Percentiles rank a stretch among this genome's conserved stretches.
These are phyloP conservation scores for Aspergillus ochraceoroseus DNA, from an alignment of 2,329 filamentous ascomycete species.

Conservation along the genomic window DNA sequence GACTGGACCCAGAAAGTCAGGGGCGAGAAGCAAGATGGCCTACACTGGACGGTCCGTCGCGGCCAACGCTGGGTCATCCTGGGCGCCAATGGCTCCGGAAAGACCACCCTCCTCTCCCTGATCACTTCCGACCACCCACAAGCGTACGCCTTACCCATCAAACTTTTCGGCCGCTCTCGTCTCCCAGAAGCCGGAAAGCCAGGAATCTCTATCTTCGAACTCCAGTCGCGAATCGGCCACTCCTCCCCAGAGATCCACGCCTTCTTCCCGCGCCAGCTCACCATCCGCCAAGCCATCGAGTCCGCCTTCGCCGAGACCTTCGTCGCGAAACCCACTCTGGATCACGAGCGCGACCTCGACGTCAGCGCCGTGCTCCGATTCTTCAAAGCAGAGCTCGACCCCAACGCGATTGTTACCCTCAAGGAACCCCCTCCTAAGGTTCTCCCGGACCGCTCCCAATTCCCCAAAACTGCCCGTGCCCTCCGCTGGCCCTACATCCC, in stretches of 20 bases:
- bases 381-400: slow-evolving; percentile 76
- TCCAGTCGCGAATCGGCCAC: slow-evolving; percentile 85
- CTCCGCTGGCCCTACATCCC: slow-evolving; percentile 12
- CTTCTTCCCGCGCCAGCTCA: slow-evolving; percentile 77
- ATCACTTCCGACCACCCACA: slow-evolving; percentile 96
- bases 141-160: slow-evolving; percentile 81
- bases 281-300: slow-evolving; percentile 68
- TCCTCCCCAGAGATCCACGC: slow-evolving; percentile 91
- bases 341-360: slow-evolving; percentile 51
- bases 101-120: slow-evolving; percentile 87
- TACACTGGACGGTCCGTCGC: slow-evolving; percentile 76
- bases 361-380: slow-evolving; percentile 67
- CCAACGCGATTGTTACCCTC: slow-evolving; percentile 33
- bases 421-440: slow-evolving; percentile 16
- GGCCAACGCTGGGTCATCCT: slow-evolving; percentile 91
- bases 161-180: slow-evolving; percentile 75
- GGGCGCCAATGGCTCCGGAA: slow-evolving; percentile 88
- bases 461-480: slow-evolving; percentile 19
- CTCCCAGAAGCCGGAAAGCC: slow-evolving; percentile 66
- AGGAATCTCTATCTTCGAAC: slow-evolving; percentile 85
- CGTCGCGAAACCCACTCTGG: slow-evolving; percentile 62
- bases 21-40: slow-evolving; percentile 53
- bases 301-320: slow-evolving; percentile 91
- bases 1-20: slow-evolving; percentile 64
- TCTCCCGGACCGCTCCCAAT: slow-evolving; percentile 9